Conservation (phyloP, 495 filamentous ascomycete species). For the Halenospora varia region DNA sequence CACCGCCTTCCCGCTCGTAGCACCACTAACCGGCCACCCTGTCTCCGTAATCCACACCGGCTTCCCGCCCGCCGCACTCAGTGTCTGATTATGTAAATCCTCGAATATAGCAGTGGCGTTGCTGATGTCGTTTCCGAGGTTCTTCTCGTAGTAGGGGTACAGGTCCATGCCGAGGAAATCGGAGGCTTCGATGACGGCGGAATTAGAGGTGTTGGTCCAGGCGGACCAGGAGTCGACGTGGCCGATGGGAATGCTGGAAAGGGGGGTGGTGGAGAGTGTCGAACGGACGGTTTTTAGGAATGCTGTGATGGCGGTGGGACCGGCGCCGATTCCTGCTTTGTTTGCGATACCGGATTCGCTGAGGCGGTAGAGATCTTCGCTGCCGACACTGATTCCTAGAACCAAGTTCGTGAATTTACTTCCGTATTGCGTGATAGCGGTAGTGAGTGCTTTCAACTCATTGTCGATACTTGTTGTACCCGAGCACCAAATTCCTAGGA, state of each 20-base stretch:
- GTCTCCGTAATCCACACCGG: conserved; percentile 87
- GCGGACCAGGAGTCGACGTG: conserved; percentile 91
- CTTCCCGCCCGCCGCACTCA: conserved; percentile 55
- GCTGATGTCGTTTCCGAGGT: conserved; percentile 58
- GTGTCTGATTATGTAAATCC: conserved; percentile 56
- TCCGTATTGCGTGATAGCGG: conserved; percentile 60
- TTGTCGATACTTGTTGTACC: conserved; percentile 58
- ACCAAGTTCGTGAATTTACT: conserved; percentile 56
- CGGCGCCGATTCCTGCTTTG: conserved; percentile 48
- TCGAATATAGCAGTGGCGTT: conserved; percentile 59
- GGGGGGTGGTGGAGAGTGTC: conserved; percentile 50
- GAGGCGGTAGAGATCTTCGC: conserved; percentile 83
- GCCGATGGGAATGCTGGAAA: conserved; percentile 57
- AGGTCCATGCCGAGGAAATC: conserved; percentile 79
- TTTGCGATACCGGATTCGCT: conserved; percentile 46
- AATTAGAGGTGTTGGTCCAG: conserved; percentile 71
- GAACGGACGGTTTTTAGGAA: conserved; percentile 64
- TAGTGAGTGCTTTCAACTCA: conserved; percentile 63
- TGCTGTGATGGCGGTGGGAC: conserved; percentile 51
- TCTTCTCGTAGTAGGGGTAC: conserved; percentile 70
- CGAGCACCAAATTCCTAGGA: conserved; percentile 75
- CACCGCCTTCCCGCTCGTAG: conserved; percentile 52
- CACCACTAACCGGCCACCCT: conserved; percentile 74
- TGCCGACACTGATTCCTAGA: conserved; percentile 82
- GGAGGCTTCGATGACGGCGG: conserved; percentile 57